Base-by-base conservation (phyloP, 352 stramenopile species). In the Globisporangium canariense region DNA sequence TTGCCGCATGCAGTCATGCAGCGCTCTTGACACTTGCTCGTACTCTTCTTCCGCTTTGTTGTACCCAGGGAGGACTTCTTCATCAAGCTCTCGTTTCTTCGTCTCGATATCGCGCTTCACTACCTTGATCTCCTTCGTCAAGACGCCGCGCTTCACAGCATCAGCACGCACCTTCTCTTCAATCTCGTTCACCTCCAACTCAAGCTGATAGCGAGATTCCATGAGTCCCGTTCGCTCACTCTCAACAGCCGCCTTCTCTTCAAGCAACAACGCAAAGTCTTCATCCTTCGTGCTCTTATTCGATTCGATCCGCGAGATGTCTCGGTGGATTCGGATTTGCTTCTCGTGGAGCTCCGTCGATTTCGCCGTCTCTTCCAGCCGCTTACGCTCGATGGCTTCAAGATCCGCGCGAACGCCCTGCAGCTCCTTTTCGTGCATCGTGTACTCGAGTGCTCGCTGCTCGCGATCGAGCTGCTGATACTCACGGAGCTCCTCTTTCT, bases 401-500 rank as follows among this genome's bases (percentile, higher is more conserved):
- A 96, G 70, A 55, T 93, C 79, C 1, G 66, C 65, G 2, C 75
- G 79, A 11, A 85, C 75, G n/a, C 68, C 79, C 43, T 89, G 76
- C 32, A 96, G 74, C 50, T 96, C 88, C 52, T 97, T 94, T 40
- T 97, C 85, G 66, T 96, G 83, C 82, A 99, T 93, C 13, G 96
- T 98, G 78, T 99, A 99, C 77, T 99, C 92, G 9, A 99, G 79
- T 30, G 97, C 97, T 38, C 96, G 91, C 49, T 98, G 86, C 47
- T 98, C 86, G 52, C 94, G 81, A 76, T 99, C 97, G 20, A 99
- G 81, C 49, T 96, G 77, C 75, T 99, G 93, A 71, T 98, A 99
- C 61, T 90, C 83, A 53, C 84, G 81, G 8, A 99, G 81, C 72
- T 99, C 97, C 70, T 99, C 94, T 70, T 99, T 99, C 78, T 99